These are phyloP conservation scores for Picea engelmannii DNA, from an alignment of 83 land plant genomes.

Conservation along the genomic window DNA sequence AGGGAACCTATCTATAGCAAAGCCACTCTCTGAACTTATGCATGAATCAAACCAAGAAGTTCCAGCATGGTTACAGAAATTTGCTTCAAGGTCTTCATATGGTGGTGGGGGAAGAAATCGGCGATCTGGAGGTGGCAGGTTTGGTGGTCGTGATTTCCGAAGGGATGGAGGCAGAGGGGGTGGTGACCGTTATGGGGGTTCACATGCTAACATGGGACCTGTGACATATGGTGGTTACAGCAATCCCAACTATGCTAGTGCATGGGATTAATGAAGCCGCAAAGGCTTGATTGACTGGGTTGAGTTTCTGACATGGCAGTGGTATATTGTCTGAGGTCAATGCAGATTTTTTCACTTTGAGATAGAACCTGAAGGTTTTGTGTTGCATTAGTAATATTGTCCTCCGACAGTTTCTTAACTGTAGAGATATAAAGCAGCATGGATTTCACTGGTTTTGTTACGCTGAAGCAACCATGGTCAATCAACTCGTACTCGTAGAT, in stretches of 20 bases:
- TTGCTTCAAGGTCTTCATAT: slow-evolving; percentile 56
- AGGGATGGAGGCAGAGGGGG: slow-evolving; percentile 37
- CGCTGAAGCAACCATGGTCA: neutral
- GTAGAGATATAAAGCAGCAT: neutral
- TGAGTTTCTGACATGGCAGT: neutral
- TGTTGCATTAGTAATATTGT: neutral
- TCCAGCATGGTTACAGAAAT: slow-evolving; percentile 68
- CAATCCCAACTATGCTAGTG: neutral
- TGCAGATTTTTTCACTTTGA: neutral
- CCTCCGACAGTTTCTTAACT: neutral
- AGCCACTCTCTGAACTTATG: slow-evolving; percentile 72
- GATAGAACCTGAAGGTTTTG: neutral
- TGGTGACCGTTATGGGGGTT: slow-evolving; percentile 34
- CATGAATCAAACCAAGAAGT: slow-evolving; percentile 82
- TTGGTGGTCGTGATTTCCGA: slow-evolving; percentile 68
- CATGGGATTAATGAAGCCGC: slow-evolving; percentile 9
- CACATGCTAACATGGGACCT: slow-evolving; percentile 1
- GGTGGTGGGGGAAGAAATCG: slow-evolving; percentile 55
- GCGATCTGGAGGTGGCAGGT: slow-evolving; percentile 52
- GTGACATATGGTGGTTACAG: neutral
- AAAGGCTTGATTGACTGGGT: neutral
- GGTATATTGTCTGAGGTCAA: neutral
- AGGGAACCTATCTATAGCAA: slow-evolving; percentile 68
- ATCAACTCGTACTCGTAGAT: neutral
- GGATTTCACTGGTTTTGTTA: slow-evolving; percentile 6